A percentile compares a stretch with the other conserved stretches of the same genome.
Evolutionary conservation across 1,139 yeast species (phyloP).

Genomic region (Ogataea hybrid): DNA sequence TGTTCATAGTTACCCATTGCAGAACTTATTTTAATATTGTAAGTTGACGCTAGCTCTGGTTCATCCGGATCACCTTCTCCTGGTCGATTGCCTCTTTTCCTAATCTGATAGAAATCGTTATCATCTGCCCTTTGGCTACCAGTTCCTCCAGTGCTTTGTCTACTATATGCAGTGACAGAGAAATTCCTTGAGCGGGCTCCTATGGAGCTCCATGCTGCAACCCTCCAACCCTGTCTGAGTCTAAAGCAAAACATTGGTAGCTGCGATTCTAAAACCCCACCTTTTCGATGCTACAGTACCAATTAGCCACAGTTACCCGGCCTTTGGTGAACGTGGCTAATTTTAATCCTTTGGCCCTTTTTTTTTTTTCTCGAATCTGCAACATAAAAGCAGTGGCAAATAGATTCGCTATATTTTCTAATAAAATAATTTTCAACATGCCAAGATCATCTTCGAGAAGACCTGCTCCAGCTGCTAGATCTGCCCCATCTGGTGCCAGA

Average conservation of each 20-base stretch:
- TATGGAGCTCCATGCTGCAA: background rate
- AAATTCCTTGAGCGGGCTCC: too few relatives aligned
- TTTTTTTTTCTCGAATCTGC: slow-evolving; percentile 9
- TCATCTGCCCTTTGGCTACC: slow-evolving; percentile 22
- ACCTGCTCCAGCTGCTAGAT: slow-evolving; percentile 35
- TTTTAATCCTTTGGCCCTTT: background rate
- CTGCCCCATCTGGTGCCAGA: slow-evolving; percentile 31
- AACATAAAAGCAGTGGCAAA: slow-evolving; percentile 8
- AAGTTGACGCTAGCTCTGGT: slow-evolving; percentile 26
- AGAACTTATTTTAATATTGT: slow-evolving; percentile 30
- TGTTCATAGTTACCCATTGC: slow-evolving; percentile 39
- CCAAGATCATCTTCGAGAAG: slow-evolving; percentile 67
- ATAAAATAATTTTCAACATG: slow-evolving; percentile 34
- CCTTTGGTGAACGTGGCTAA: background rate
- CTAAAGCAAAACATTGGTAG: slow-evolving; percentile 8
- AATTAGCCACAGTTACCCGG: slow-evolving; percentile 1
- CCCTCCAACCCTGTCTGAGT: background rate
- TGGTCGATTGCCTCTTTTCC: slow-evolving; percentile 29
- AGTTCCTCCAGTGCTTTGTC: background rate
- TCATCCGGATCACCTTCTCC: slow-evolving; percentile 24
- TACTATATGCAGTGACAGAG: background rate
- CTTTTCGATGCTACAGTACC: background rate
- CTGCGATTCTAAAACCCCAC: slow-evolving; percentile 6
- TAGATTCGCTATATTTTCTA: slow-evolving; percentile 2
- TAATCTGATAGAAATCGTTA: slow-evolving; percentile 30